phyloP scores from a whole-genome alignment of 306 rosid genomes.

The Casuarina equisetifolia region DNA sequence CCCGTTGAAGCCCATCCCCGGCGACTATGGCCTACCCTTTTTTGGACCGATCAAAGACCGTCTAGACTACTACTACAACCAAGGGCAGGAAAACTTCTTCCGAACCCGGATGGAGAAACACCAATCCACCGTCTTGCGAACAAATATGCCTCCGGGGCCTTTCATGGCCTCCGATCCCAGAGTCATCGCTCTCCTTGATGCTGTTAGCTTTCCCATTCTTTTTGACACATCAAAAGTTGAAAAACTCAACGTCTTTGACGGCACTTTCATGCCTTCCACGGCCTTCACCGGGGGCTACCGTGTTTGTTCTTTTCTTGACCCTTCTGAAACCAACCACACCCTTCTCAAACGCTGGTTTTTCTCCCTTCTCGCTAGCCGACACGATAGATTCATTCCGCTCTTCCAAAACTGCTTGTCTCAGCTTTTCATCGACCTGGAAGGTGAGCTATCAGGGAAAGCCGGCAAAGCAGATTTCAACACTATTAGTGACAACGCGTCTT shows the following conservation, averaged over 20 bases:
- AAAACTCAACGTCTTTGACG: constrained; percentile 58
- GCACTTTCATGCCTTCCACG: constrained; percentile 80
- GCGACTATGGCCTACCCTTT: constrained; percentile 55
- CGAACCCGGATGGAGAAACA: too few species aligned
- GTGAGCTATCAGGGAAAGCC: too few species aligned
- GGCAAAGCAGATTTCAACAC: constrained; percentile 28
- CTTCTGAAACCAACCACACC: constrained; percentile 51
- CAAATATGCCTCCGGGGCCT: too few species aligned
- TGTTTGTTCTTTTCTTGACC: constrained; percentile 60
- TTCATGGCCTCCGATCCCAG: too few species aligned
- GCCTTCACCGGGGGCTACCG: constrained; percentile 68
- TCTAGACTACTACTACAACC: constrained; percentile 57
- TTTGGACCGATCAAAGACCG: constrained; percentile 60
- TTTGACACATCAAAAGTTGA: constrained; percentile 57
- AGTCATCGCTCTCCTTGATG: too few species aligned
- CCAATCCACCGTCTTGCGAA: too few species aligned
- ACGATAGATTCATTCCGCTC: constrained; percentile 47
- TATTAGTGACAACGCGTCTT: constrained; percentile 24
- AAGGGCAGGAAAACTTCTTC: constrained; percentile 62
- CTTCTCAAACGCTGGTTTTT: constrained; percentile 44
- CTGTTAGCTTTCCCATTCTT: constrained; percentile 33
- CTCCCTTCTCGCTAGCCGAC: constrained; percentile 27
- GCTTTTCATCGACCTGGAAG: too few species aligned
- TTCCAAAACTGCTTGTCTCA: constrained; percentile 31
- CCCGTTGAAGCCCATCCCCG: constrained; percentile 61